These are phyloP conservation scores for Gonium pectorale DNA, from an alignment of 139 green algal genomes.

Conservation along the genomic window DNA sequence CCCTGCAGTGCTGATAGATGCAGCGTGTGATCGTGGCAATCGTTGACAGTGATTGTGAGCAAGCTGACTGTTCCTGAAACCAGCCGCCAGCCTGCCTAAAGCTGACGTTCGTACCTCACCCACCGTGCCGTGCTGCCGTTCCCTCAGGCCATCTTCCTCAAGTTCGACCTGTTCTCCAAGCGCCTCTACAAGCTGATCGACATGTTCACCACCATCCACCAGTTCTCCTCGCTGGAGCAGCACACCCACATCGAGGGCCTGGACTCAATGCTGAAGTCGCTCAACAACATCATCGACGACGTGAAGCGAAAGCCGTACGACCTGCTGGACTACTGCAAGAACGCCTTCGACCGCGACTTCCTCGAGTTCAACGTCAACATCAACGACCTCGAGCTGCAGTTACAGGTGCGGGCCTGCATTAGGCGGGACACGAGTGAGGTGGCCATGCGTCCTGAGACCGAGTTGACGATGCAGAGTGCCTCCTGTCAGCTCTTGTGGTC, in stretches of 20 bases:
- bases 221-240: constrained; percentile 87
- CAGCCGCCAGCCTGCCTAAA: too few species aligned
- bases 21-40: too few species aligned
- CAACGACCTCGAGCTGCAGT: constrained; percentile 90
- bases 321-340: constrained; percentile 88
- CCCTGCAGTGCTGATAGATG: too few species aligned
- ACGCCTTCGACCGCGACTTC: constrained; percentile 91
- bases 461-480: too few species aligned
- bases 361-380: constrained; percentile 97
- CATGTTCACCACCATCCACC: constrained; percentile 92
- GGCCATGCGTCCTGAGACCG: too few species aligned
- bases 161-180: constrained; percentile 92
- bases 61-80: too few species aligned
- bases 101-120: too few species aligned
- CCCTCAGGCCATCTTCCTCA: constrained; percentile 81
- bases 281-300: constrained; percentile 91
- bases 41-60: too few species aligned
- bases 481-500: too few species aligned
- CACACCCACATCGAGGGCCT: constrained; percentile 94
- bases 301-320: constrained; percentile 93
- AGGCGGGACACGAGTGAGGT: too few species aligned
- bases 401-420: constrained; percentile 72
- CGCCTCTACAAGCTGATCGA: constrained; percentile 88
- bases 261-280: constrained; percentile 78
- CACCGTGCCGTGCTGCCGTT: too few species aligned